Evolutionary conservation across 108 stramenopile genomes (phyloP), one percentile per base, ranked within the genome.

Genomic region (Skeletonema grethae): DNA sequence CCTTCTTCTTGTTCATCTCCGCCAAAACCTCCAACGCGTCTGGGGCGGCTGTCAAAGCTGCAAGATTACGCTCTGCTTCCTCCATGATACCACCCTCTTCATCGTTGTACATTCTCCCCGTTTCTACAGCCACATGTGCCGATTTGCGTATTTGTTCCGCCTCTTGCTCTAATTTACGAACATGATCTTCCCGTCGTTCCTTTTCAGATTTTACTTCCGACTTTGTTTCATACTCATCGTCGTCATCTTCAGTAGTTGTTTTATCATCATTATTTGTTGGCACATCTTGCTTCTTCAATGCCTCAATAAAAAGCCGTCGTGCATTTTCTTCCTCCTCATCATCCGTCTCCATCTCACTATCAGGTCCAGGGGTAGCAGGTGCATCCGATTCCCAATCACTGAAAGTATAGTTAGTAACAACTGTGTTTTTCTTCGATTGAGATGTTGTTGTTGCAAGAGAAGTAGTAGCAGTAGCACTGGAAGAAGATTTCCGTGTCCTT

Each of bases 1-100:
- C 97, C 73, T 99, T 99, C 77, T 95, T 96, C 69, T 97, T 95
- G 64, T 92, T 90, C 63, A 92, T 80, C 79, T 97, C 93, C 1
- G 90, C 91, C 48, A 97, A 73, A 0, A 97, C 93, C 77, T 96
- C 90, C 20, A 99, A 75, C 10, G 98, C 97, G 81, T 96, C 95
- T 24, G 74, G 77, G 7, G 89, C 86, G 8, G 92, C 86, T 64
- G 82, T 89, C 35, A 88, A 80, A 60, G 90, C 91, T 48, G 87
- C 85, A 50, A 92, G 70, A 34, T 84, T 87, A 20, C 95, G 87
- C 76, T 98, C 95, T 5, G 92, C 90, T 69, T 98, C 98, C 70
- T 97, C 98, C 94, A 97, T 93, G 29, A 97, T 81, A 31, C 95
- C 96, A 7, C 86, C 91, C 38, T 88, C 92, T 16, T 70, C 82